A percentile compares a stretch with the other conserved stretches of the same genome.
These are phyloP conservation scores for Sutorius australiensis DNA, from an alignment of 768 basidiomycete genomes.

Conservation along the genomic window DNA sequence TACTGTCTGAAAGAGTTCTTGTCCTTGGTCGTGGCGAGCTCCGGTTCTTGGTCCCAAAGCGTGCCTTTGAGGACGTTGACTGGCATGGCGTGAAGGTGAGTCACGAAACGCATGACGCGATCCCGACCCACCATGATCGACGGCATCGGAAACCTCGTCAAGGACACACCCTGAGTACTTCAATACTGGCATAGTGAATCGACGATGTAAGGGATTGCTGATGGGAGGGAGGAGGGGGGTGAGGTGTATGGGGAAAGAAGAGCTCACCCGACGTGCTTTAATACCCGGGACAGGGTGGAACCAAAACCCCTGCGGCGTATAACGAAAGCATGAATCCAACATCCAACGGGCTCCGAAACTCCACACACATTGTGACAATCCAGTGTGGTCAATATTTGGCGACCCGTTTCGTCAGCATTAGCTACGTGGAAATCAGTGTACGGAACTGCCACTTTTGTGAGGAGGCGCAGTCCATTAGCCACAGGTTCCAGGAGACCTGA, in stretches of 20 bases:
- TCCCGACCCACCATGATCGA: slow-evolving; percentile 42
- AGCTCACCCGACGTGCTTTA: slow-evolving; percentile 12
- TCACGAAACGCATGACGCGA: background rate
- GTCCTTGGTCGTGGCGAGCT: slow-evolving; percentile 58
- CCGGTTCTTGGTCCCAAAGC: slow-evolving; percentile 53
- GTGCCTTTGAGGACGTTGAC: slow-evolving; percentile 69
- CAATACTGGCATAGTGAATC: slow-evolving; percentile 24
- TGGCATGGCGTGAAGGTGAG: slow-evolving; percentile 24
- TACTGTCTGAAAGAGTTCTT: slow-evolving; percentile 70
- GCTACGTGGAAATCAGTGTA: slow-evolving; percentile 11
- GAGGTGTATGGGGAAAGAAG: slow-evolving; percentile 2
- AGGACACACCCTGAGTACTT: slow-evolving; percentile 31
- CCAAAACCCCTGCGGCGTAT: slow-evolving; percentile 2
- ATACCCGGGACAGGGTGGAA: slow-evolving; percentile 16
- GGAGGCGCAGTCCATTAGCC: slow-evolving; percentile 1
- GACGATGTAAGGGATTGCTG: background rate
- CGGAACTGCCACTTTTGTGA: slow-evolving; percentile 3
- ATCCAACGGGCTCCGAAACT: slow-evolving; percentile 17
- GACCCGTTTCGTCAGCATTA: slow-evolving; percentile 16
- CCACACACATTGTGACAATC: slow-evolving; percentile 15
- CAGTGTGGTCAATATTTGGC: slow-evolving; percentile 8
- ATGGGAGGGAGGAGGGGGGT: background rate
- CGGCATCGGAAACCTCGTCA: slow-evolving; percentile 45
- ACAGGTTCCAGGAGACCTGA: background rate
- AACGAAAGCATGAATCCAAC: slow-evolving; percentile 11